These are phyloP conservation scores for Ceratocystis papillata DNA, from an alignment of 2,329 filamentous ascomycete genomes.

Conservation along the genomic window DNA sequence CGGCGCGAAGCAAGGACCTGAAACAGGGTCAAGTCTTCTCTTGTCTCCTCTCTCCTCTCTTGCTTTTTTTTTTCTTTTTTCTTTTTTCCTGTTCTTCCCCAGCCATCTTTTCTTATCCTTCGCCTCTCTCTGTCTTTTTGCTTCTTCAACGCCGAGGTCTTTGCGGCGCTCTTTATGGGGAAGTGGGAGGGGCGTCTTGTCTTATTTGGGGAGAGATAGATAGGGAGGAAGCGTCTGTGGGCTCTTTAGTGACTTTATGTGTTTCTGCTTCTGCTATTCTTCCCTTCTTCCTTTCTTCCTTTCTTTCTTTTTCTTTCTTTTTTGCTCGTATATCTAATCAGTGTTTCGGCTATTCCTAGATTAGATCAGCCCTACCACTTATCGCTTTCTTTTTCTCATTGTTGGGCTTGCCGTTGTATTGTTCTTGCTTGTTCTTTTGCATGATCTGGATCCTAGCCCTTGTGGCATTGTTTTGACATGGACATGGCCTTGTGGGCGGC, in stretches of 20 bases:
- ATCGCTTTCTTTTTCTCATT: background rate
- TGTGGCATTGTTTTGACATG: background rate
- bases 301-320: background rate
- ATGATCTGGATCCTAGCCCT: background rate
- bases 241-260: background rate
- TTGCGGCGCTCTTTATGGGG: background rate
- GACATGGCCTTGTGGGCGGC: conserved; percentile 5
- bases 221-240: background rate
- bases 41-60: background rate
- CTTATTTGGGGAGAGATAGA: background rate
- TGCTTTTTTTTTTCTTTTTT: background rate
- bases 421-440: background rate
- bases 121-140: too few species aligned
- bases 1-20: background rate
- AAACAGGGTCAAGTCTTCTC: conserved; percentile 8
- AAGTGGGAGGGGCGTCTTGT: background rate
- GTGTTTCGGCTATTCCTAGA: conserved; percentile 9
- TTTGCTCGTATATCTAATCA: background rate
- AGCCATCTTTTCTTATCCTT: background rate
- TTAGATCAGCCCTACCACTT: conserved; percentile 11
- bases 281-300: background rate
- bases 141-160: background rate
- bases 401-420: background rate
- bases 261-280: background rate
- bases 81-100: background rate